phyloP scores from a whole-genome alignment of 1,284 basidiomycete species.

The Sanghuangporus baumii region DNA sequence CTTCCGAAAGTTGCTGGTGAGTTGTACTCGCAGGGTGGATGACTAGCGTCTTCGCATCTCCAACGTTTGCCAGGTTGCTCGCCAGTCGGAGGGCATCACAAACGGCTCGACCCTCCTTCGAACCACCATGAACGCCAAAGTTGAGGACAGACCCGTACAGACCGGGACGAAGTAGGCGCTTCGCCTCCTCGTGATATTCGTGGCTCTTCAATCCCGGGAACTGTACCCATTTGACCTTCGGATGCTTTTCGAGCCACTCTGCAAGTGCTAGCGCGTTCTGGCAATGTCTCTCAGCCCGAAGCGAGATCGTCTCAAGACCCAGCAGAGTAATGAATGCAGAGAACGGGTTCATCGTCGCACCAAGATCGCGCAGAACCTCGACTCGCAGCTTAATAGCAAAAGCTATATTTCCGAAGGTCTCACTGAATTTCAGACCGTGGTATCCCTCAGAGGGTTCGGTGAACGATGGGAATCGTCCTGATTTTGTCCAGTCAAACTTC shows the following conservation, averaged over 20 bases:
- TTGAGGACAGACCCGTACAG: conserved; percentile 74
- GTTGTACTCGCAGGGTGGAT: conserved; percentile 85
- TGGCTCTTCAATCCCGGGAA: conserved; percentile 74
- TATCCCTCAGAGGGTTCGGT: conserved; percentile 81
- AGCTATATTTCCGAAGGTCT: conserved; percentile 70
- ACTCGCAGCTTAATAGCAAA: conserved; percentile 73
- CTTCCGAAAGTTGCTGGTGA: conserved; percentile 69
- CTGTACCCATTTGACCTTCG: conserved; percentile 74
- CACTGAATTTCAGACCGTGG: conserved; percentile 70
- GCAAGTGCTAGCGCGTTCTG: conserved; percentile 75
- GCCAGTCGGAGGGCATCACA: conserved; percentile 76
- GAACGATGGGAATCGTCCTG: conserved; percentile 78
- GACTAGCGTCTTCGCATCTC: conserved; percentile 76
- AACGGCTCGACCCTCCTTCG: conserved; percentile 52
- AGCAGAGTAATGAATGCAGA: conserved; percentile 80
- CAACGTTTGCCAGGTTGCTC: conserved; percentile 73
- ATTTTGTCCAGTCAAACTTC: conserved; percentile 81
- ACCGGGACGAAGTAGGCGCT: conserved; percentile 51
- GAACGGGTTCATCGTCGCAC: conserved; percentile 75
- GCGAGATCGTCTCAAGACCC: conserved; percentile 81
- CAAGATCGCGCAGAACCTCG: conserved; percentile 76
- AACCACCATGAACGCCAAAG: conserved; percentile 76
- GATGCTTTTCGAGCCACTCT: conserved; percentile 66
- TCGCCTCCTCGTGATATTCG: conserved; percentile 56
- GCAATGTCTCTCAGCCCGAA: conserved; percentile 73